These are phyloP conservation scores for Evernia prunastri DNA, from an alignment of 495 filamentous ascomycete species.

Conservation along the genomic window DNA sequence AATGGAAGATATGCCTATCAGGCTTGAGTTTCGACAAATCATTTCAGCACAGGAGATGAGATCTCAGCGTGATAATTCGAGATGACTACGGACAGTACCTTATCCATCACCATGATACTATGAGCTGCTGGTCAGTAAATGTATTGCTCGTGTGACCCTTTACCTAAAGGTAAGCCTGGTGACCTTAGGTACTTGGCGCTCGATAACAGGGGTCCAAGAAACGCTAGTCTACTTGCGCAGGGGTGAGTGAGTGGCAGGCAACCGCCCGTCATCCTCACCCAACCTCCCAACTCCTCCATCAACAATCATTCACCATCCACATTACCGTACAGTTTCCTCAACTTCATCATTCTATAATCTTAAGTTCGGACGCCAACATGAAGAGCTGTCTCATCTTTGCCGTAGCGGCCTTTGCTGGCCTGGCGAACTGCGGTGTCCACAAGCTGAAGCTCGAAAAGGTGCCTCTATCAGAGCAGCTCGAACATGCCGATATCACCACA, in stretches of 20 bases:
- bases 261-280: slow-evolving; percentile 17
- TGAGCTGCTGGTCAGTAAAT: background rate
- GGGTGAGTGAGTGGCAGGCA: slow-evolving; percentile 4
- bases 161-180: too few species aligned
- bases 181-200: background rate
- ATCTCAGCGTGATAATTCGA: background rate
- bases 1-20: background rate
- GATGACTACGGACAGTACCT: background rate
- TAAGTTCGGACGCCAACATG: slow-evolving; percentile 54
- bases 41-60: background rate
- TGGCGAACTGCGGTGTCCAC: slow-evolving; percentile 76
- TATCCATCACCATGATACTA: background rate
- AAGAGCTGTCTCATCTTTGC: slow-evolving; percentile 71
- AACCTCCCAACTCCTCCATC: slow-evolving; percentile 2
- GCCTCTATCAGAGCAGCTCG: slow-evolving; percentile 81
- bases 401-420: slow-evolving; percentile 73
- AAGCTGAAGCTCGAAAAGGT: slow-evolving; percentile 97
- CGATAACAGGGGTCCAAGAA: background rate
- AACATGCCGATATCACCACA: slow-evolving; percentile 67
- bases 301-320: background rate
- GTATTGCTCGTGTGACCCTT: background rate
- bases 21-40: background rate
- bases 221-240: slow-evolving; percentile 3
- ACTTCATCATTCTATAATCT: background rate
- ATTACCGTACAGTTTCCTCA: background rate